These are phyloP conservation scores for Lipomyces anomalus DNA, from an alignment of 805 yeast species.

Conservation along the genomic window DNA sequence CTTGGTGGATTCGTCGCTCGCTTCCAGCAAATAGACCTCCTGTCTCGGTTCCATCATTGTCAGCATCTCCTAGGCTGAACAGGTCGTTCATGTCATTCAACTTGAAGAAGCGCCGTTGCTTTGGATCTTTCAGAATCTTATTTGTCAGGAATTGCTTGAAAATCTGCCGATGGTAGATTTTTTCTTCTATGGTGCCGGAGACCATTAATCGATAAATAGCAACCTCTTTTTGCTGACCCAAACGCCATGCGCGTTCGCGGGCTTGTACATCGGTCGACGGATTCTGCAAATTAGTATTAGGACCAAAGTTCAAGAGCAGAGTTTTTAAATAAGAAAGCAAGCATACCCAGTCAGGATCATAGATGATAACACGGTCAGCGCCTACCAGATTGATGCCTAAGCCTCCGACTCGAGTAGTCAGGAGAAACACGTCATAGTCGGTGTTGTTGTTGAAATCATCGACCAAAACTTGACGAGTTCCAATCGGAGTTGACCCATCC, in stretches of 20 bases:
- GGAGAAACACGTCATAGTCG: slow-evolving; percentile 56
- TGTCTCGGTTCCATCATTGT: slow-evolving; percentile 61
- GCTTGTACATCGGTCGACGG: slow-evolving; percentile 98
- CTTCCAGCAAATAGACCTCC: slow-evolving; percentile 55
- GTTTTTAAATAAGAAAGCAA: neutral
- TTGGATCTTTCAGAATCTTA: slow-evolving; percentile 90
- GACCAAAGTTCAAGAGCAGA: neutral
- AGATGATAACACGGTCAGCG: slow-evolving; percentile 88
- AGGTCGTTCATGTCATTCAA: slow-evolving; percentile 86
- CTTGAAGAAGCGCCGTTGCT: slow-evolving; percentile 87
- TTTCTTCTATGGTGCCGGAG: slow-evolving; percentile 93
- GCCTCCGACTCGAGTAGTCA: slow-evolving; percentile 96
- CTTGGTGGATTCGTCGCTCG: slow-evolving; percentile 33
- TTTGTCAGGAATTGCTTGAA: slow-evolving; percentile 92
- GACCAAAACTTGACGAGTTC: slow-evolving; percentile 68
- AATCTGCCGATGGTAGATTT: slow-evolving; percentile 92
- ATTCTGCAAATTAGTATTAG: slow-evolving; percentile 36
- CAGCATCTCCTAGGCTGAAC: slow-evolving; percentile 73
- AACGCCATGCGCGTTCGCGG: slow-evolving; percentile 92
- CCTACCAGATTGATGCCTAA: slow-evolving; percentile 91
- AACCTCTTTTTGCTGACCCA: slow-evolving; percentile 91
- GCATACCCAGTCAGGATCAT: slow-evolving; percentile 84
- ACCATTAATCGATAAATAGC: slow-evolving; percentile 86
- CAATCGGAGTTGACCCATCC: slow-evolving; percentile 91
- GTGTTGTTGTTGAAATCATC: slow-evolving; percentile 68